Base-by-base conservation (phyloP, 495 filamentous ascomycete genomes). In the Penicillium bovifimosum region DNA sequence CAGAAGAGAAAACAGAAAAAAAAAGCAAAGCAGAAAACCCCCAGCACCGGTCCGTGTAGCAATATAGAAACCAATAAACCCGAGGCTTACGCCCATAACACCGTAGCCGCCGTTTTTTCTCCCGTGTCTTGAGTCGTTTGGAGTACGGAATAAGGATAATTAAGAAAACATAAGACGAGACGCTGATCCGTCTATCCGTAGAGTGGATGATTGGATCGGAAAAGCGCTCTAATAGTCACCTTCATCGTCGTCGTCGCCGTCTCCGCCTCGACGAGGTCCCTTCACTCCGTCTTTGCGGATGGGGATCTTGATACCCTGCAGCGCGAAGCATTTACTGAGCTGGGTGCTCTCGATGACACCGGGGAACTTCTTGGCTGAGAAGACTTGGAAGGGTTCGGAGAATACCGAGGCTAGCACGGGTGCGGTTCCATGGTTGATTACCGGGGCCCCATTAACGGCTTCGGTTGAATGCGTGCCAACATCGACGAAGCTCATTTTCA, bases 291-390 rank as follows among this genome's bases (percentile, higher is more conserved):
- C 91, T 70, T 96, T 96, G 8, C 91, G 76, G 38, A 96, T 96
- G 0, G 91, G 91, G 14, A 96, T 95, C 70, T 96, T 96, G 69
- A 95, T 92, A n/a, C 93, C 93, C 60, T 98, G 93, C 8, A 83
- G 78, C 9, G 93, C 93, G 70, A 98, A 98, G 60, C 83, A 86
- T 66, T 95, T 96, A 77, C 91, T 96, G 16, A 98, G 72, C n/a
- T 80, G 68, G 2, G 93, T 98, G 65, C 87, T 92, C 65, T 96
- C 92, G 56, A 95, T 95, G 1, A 98, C 93, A 52, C 93, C 93
- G 0, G 93, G 92, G 76, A 98, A 98, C 58, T 96, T 96, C 79
- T 98, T 98, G 31, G 93, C 93, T 5, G 86, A 91, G 67, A 85
- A 97, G 39, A 98, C 93, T 54, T 93, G 88, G 78, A 98, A 97